Conservation (phyloP, 108 stramenopile species). For the Discostella stelligeroides region DNA sequence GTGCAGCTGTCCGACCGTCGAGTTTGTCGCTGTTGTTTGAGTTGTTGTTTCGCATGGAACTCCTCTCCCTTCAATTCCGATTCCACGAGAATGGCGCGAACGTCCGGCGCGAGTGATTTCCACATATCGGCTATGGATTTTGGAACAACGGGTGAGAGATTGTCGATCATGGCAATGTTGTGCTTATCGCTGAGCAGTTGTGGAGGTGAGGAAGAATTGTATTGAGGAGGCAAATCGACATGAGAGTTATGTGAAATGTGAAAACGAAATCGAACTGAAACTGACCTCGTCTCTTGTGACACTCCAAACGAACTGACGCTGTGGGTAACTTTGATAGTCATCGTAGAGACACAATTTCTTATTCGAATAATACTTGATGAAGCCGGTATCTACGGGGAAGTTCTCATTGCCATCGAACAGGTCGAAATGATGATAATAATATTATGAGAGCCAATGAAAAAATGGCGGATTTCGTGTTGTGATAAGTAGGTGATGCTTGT, state of each 20-base stretch:
- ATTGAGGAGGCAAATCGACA: background rate
- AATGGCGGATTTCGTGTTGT: background rate
- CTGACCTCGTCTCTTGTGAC: conserved; percentile 14
- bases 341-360: conserved; percentile 23
- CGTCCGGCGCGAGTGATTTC: conserved; percentile 64
- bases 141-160: conserved; percentile 51
- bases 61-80: conserved; percentile 54
- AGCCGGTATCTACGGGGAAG: too few species aligned
- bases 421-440: too few species aligned
- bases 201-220: background rate
- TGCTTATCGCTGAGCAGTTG: background rate
- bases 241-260: background rate
- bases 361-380: too few species aligned
- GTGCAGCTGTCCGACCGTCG: conserved; percentile 28
- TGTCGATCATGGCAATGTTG: background rate
- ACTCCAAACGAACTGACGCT: conserved; percentile 64
- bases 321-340: conserved; percentile 75
- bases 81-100: conserved; percentile 67
- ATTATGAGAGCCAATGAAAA: too few species aligned
- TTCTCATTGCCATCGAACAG: too few species aligned
- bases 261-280: background rate
- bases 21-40: background rate
- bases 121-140: conserved; percentile 72
- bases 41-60: conserved; percentile 5
- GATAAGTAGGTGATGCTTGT: background rate